These are phyloP conservation scores for Emergomyces orientalis DNA, from an alignment of 2,329 filamentous ascomycete genomes.

Conservation along the genomic window DNA sequence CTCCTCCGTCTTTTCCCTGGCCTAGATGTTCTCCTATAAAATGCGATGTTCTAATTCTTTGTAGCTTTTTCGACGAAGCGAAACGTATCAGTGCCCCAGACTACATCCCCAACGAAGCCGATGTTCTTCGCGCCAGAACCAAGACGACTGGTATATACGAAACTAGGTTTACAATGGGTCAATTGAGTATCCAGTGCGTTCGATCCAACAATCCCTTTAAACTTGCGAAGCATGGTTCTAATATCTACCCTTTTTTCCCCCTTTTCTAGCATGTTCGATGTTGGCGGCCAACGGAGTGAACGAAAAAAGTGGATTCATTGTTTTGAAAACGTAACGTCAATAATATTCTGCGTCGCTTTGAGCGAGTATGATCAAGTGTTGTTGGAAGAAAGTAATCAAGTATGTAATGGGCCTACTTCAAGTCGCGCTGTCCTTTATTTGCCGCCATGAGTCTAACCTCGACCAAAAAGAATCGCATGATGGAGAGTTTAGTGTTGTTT, in stretches of 20 bases:
- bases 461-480: slow-evolving; percentile 82
- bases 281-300: slow-evolving; percentile 92
- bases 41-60: background rate
- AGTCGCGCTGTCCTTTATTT: background rate
- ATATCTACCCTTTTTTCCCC: slow-evolving; percentile 5
- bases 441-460: background rate
- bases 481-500: slow-evolving; percentile 93
- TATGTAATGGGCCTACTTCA: slow-evolving; percentile 36
- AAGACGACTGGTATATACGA: slow-evolving; percentile 99
- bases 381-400: slow-evolving; percentile 93
- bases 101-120: slow-evolving; percentile 88
- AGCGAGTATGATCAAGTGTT: slow-evolving; percentile 98
- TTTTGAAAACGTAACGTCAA: slow-evolving; percentile 98
- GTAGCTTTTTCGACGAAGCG: slow-evolving; percentile 91
- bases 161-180: slow-evolving; percentile 96
- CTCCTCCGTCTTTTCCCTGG: background rate
- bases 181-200: slow-evolving; percentile 93
- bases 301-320: slow-evolving; percentile 99
- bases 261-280: slow-evolving; percentile 86
- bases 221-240: slow-evolving; percentile 16
- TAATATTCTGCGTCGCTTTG: slow-evolving; percentile 96
- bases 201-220: background rate
- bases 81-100: slow-evolving; percentile 71
- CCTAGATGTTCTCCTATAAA: background rate
- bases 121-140: slow-evolving; percentile 88